Evolutionary conservation across 371 early-diverging fungal genomes (phyloP), one percentile per base, ranked within the genome.

Genomic region (Mortierella sp.): DNA sequence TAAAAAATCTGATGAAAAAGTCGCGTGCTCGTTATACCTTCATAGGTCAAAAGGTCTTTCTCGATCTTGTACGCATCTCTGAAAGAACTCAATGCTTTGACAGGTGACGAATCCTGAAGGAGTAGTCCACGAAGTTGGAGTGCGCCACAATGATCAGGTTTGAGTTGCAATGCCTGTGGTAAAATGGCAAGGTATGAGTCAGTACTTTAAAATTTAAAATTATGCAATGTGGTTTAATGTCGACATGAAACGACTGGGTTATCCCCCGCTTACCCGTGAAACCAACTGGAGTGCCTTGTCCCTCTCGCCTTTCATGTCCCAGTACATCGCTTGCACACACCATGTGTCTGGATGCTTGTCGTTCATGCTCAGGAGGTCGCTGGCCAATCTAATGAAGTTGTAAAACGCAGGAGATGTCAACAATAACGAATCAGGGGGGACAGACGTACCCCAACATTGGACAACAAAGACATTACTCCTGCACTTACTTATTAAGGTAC

Each of bases 331-430:
- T 70, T 70, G 74, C 4, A 84, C 80, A 50, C 84, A 84, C 84
- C 84, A 84, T n/a, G 80, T 50, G 44, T 84, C 84, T 9, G 84
- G 80, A 65, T 80, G 80, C 14, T 42, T 60, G 42, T 80, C 78
- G n/a, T 77, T 84, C 44, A 55, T 54, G 34, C 42, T 26, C 75
- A 80, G 21, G n/a, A 84, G 72, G 34, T 84, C 75, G 26, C 72
- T 52, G 7, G 84, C 80, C 68, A 84, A 55, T 42, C 84, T 84
- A 31, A 28, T 2, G 10, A 21, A 42, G 68, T 24, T 2, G 24
- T 3, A 24, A 38, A 38, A 34, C 10, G 38, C 68, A 42, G 34
- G 3, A 21, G 42, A 3, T 42, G 44, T 42, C 9, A 38, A 24
- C 11, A 0, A 11, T 10, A 8, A 42, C 21, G 38, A 38, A 38